Percentiles rank a stretch among this genome's conserved stretches.
Evolutionary conservation across 2,329 filamentous ascomycete species (phyloP).

Genomic region (Aureobasidium sp.): DNA sequence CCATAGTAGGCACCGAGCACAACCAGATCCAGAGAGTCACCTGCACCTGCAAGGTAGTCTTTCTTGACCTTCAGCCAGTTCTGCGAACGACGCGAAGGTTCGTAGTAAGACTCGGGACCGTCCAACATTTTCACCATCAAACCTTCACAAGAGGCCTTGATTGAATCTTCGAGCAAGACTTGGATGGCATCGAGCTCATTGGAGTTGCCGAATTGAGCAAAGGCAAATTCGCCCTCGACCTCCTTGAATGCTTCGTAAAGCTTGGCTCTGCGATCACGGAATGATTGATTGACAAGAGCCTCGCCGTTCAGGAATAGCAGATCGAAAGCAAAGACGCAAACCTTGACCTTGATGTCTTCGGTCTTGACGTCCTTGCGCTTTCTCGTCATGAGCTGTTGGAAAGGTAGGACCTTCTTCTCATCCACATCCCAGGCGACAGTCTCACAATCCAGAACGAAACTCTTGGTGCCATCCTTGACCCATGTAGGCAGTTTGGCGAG

Average conservation of each 20-base stretch:
- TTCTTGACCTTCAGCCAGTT: conserved; percentile 99
- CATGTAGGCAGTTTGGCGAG: conserved; percentile 78
- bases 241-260: conserved; percentile 65
- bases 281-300: conserved; percentile 73
- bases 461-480: conserved; percentile 84
- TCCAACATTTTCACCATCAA: conserved; percentile 99
- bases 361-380: conserved; percentile 96
- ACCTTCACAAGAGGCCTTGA: conserved; percentile 93
- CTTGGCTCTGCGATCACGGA: conserved; percentile 73
- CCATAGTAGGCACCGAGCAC: conserved; percentile 92
- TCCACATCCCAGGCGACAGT: conserved; percentile 93
- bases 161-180: conserved; percentile 80
- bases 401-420: conserved; percentile 92
- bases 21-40: conserved; percentile 92
- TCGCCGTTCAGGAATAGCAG: conserved; percentile 88
- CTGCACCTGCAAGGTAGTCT: conserved; percentile 88
- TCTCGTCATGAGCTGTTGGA: conserved; percentile 96
- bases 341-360: conserved; percentile 92
- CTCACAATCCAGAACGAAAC: conserved; percentile 97
- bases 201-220: conserved; percentile 79
- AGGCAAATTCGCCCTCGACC: conserved; percentile 82
- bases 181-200: conserved; percentile 92
- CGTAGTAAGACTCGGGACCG: conserved; percentile 84
- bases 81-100: conserved; percentile 89
- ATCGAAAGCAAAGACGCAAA: conserved; percentile 96